phyloP scores from a whole-genome alignment of 768 basidiomycete genomes.

The Tylopilus plumbeoviolaceoides region DNA sequence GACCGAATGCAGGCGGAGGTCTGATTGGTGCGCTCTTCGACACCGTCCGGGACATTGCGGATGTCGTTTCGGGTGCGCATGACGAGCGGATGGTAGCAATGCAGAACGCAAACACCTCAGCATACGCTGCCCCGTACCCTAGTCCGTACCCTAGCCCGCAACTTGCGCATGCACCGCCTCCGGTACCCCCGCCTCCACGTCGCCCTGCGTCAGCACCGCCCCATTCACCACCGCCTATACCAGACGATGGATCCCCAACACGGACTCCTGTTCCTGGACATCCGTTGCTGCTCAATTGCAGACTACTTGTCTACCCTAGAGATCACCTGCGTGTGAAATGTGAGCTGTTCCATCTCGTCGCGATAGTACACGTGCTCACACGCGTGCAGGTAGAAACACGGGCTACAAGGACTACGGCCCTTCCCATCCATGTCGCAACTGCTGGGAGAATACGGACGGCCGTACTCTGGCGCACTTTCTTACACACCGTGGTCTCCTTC shows the following conservation, averaged over 20 bases:
- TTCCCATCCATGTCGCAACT: constrained; percentile 60
- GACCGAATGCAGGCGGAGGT: constrained; percentile 20
- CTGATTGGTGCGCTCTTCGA: constrained; percentile 26
- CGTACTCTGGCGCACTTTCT: constrained; percentile 56
- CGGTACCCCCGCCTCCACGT: background rate
- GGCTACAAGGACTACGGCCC: constrained; percentile 74
- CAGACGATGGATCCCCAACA: constrained; percentile 62
- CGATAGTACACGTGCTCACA: background rate
- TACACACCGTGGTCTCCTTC: constrained; percentile 43
- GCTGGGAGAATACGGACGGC: constrained; percentile 70
- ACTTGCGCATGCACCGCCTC: constrained; percentile 14
- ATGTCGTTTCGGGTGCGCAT: constrained; percentile 23
- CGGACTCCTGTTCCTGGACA: constrained; percentile 59
- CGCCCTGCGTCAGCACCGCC: constrained; percentile 17
- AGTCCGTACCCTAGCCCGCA: background rate
- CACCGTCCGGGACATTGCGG: constrained; percentile 27
- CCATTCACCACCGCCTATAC: constrained; percentile 9
- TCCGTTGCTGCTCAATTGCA: constrained; percentile 58
- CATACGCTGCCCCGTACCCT: constrained; percentile 23
- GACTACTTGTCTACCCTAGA: constrained; percentile 66
- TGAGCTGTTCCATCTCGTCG: constrained; percentile 26
- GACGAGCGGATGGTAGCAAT: constrained; percentile 15
- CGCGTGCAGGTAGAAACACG: constrained; percentile 56
- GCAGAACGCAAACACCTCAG: constrained; percentile 14
- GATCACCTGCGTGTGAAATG: constrained; percentile 65